Evolutionary conservation across 257 asterid genomes (phyloP).

Genomic region (Primulina eburnea): DNA sequence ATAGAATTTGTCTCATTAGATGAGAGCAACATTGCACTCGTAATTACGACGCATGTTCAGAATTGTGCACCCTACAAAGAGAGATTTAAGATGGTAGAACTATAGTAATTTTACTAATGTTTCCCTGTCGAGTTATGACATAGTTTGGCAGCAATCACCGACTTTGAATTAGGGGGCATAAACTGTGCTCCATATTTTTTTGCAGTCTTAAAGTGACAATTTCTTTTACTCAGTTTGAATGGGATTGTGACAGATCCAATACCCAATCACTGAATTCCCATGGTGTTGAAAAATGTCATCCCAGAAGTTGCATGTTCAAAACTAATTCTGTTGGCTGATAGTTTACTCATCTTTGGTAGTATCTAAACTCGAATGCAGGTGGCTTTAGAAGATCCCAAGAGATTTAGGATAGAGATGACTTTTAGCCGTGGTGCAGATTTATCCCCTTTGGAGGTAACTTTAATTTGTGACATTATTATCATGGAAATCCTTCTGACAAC

Average conservation of each 20-base stretch:
- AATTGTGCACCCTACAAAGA: neutral
- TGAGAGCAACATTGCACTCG: neutral
- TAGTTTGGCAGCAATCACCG: neutral
- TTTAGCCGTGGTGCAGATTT: conserved; percentile 94
- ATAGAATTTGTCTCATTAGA: neutral
- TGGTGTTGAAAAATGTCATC: neutral
- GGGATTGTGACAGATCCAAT: too few species aligned
- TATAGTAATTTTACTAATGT: neutral
- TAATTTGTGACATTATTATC: conserved; percentile 1
- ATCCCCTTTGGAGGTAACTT: conserved; percentile 78
- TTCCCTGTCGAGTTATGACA: neutral
- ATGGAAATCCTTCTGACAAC: neutral
- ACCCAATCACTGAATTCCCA: too few species aligned
- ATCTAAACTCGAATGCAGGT: conserved; percentile 42
- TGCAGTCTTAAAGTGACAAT: too few species aligned
- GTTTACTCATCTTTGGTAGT: neutral
- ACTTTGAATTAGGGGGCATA: neutral
- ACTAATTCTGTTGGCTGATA: neutral
- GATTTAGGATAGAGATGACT: conserved; percentile 80
- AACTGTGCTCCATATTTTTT: neutral
- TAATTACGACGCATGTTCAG: neutral
- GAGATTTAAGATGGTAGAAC: too few species aligned
- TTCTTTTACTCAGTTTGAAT: too few species aligned
- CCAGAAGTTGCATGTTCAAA: neutral
- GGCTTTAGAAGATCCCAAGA: conserved; percentile 77